Evolutionary conservation across 2,329 filamentous ascomycete species (phyloP), one percentile per base, ranked within the genome.

Genomic region (Sclerotinia nivalis): DNA sequence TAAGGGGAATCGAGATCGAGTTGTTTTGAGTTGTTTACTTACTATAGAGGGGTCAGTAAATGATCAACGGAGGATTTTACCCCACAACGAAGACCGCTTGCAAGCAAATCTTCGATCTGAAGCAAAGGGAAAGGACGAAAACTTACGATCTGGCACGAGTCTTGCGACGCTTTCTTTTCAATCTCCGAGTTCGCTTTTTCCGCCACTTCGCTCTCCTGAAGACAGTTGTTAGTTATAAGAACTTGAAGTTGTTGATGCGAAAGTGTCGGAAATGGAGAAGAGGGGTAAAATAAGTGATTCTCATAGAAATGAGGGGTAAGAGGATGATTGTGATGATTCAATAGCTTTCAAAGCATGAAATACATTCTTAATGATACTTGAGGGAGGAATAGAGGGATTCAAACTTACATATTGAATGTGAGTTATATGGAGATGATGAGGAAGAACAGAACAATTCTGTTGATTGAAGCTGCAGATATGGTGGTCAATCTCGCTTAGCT

Each of bases 121-220:
- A 45, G 18, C 54, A 28, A 56, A 54, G 18, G n/a, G 3, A 4
- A 31, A 20, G 70, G 49, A 13, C n/a, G 18, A 18, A 45, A 74
- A 85, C 93, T 89, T 88, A 98, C 96, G 90, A 94, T 87, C 96
- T 87, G 81, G 95, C 96, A 84, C 96, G 90, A 87, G 96, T 97
- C 95, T 99, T 99, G 93, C 96, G 96, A 88, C 96, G 93, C 94
- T 99, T 99, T 83, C 94, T 91, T 92, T 98, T 98, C 85, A 99
- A 93, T 85, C 96, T 91, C 81, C 96, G 89, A 86, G 97, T 94
- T 84, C 96, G 90, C 95, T 99, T 99, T 92, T 99, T 99, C 89
- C 95, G 96, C 96, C 96, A 98, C 89, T 98, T 98, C 83, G 93
- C 94, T 96, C 95, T 87, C 88, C 90, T 89, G 5, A 40, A 52